A percentile compares a stretch with the other conserved stretches of the same genome.
Evolutionary conservation across 768 basidiomycete genomes (phyloP).

Genomic region (Melanogaster broomeanus): DNA sequence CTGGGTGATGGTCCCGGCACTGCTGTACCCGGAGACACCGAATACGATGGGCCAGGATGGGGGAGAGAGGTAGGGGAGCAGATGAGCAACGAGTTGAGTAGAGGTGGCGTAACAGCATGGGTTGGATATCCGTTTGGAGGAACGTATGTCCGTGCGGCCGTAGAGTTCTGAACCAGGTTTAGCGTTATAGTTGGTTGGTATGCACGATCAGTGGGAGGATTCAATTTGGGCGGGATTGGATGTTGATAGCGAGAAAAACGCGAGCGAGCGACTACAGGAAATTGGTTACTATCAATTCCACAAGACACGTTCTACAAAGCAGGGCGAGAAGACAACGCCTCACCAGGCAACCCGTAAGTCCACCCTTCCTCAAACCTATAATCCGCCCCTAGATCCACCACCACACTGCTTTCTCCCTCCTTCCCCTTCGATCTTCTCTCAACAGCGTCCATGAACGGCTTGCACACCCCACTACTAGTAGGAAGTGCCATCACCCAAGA

Average conservation of each 20-base stretch:
- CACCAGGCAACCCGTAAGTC: slow-evolving; percentile 99
- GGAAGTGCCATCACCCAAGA: slow-evolving; percentile 99
- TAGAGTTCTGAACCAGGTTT: slow-evolving; percentile 72
- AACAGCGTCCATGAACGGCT: slow-evolving; percentile 95
- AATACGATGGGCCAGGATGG: slow-evolving; percentile 79
- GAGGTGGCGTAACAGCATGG: slow-evolving; percentile 98
- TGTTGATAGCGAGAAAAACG: background rate
- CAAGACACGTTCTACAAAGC: slow-evolving; percentile 35
- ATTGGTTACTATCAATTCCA: slow-evolving; percentile 37
- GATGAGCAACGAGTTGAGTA: slow-evolving; percentile 87
- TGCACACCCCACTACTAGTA: slow-evolving; percentile 95
- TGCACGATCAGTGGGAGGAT: background rate
- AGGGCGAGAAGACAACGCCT: slow-evolving; percentile 45
- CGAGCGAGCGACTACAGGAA: slow-evolving; percentile 2
- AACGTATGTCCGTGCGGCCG: slow-evolving; percentile 64
- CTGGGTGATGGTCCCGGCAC: slow-evolving; percentile 85
- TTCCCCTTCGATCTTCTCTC: slow-evolving; percentile 71
- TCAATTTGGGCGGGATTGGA: background rate
- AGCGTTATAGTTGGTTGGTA: no score
- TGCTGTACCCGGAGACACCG: slow-evolving; percentile 92
- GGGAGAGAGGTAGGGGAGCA: slow-evolving; percentile 67
- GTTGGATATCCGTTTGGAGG: slow-evolving; percentile 88
- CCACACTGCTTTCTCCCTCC: slow-evolving; percentile 54
- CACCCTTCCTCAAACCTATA: slow-evolving; percentile 93
- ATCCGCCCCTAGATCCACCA: slow-evolving; percentile 94